Percentiles rank a stretch among this genome's conserved stretches.
phyloP scores from a whole-genome alignment of 1,284 basidiomycete genomes.

The Ustilago crameri region DNA sequence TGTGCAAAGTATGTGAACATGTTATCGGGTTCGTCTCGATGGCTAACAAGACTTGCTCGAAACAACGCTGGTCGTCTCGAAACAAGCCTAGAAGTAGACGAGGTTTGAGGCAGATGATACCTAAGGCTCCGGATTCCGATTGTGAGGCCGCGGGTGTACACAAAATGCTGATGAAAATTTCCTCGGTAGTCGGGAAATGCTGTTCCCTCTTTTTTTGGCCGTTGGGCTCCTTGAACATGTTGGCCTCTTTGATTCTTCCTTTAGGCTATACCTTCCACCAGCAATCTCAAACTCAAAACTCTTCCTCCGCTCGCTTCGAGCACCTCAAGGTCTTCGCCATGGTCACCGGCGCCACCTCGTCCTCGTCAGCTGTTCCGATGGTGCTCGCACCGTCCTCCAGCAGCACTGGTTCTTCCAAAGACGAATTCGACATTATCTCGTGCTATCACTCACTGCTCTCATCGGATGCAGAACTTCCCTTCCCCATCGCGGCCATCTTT shows the following conservation, averaged over 20 bases:
- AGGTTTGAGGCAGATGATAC: not conserved
- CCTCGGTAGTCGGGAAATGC: conserved; percentile 2
- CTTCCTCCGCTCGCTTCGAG: not conserved
- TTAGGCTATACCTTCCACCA: not conserved
- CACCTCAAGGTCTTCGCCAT: conserved; percentile 1
- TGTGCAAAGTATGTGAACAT: conserved; percentile 2
- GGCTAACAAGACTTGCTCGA: too few relatives aligned
- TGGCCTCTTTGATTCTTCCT: not conserved
- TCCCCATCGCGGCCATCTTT: conserved; percentile 87
- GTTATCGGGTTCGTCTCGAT: not conserved
- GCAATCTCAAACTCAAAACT: not conserved
- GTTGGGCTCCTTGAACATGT: not conserved
- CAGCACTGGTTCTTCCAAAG: conserved; percentile 2
- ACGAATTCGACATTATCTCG: conserved; percentile 59
- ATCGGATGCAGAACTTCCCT: conserved; percentile 74
- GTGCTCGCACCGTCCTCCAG: conserved; percentile 9
- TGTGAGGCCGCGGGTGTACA: not conserved
- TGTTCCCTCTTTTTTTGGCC: not conserved
- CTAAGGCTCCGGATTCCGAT: not conserved
- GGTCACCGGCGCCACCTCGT: conserved; percentile 13
- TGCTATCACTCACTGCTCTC: conserved; percentile 55
- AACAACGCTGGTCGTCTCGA: too few relatives aligned
- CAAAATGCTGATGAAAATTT: not conserved
- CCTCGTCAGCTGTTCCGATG: conserved; percentile 12
- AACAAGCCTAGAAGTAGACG: not conserved